These are phyloP conservation scores for Posidonia oceanica DNA, from an alignment of 116 monocot species.

Conservation along the genomic window DNA sequence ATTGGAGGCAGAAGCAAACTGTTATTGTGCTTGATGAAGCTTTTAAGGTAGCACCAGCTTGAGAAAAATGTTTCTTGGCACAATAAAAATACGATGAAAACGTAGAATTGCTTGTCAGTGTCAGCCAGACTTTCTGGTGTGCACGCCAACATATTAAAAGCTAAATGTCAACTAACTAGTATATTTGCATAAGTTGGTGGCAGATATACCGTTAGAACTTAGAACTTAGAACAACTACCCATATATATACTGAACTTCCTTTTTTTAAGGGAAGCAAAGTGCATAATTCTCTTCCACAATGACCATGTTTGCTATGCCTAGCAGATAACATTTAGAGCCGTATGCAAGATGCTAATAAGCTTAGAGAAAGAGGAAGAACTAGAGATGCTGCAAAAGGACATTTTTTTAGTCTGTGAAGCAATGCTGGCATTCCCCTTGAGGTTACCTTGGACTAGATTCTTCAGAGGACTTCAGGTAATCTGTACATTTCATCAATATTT, in stretches of 20 bases:
- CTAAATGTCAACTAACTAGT: no score
- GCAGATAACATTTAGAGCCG: conserved; percentile 59
- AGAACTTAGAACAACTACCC: no score
- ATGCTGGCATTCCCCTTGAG: conserved; percentile 62
- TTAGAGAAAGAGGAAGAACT: conserved; percentile 33
- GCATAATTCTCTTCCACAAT: not conserved
- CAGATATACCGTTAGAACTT: no score
- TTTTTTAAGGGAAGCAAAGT: not conserved
- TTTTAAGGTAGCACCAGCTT: conserved; percentile 32
- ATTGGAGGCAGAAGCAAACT: conserved; percentile 31
- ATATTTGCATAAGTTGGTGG: no score
- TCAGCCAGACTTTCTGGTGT: no score
- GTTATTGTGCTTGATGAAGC: conserved; percentile 48
- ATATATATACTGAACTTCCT: no score
- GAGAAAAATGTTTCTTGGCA: not conserved
- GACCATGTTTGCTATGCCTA: not conserved
- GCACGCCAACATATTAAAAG: no score
- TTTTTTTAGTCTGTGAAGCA: conserved; percentile 48
- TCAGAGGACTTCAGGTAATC: conserved; percentile 49
- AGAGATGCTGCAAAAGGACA: conserved; percentile 37
- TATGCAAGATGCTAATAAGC: conserved; percentile 67
- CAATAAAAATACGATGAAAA: not conserved
- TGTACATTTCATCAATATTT: not conserved
- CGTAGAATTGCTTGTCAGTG: no score
- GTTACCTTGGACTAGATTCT: conserved; percentile 52